These are phyloP conservation scores for Cladophialophora immunda DNA, from an alignment of 2,329 filamentous ascomycete genomes.

Conservation along the genomic window DNA sequence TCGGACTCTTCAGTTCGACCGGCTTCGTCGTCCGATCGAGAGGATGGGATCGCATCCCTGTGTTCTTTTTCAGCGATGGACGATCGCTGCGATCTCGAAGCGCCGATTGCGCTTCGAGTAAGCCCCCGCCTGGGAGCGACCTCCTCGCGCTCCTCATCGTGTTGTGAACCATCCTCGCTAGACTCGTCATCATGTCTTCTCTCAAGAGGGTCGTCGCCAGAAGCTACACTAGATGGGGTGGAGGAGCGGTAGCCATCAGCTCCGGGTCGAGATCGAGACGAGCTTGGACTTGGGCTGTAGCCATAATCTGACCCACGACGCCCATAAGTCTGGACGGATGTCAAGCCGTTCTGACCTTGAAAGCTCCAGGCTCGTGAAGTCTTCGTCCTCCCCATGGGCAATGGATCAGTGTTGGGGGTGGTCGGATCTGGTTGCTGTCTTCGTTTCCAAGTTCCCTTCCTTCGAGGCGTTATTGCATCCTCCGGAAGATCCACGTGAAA, in stretches of 20 bases:
- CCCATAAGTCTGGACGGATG: constrained; percentile 32
- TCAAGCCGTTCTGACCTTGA: constrained; percentile 25
- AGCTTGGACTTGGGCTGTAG: constrained; percentile 27
- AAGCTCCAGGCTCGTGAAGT: constrained; percentile 37
- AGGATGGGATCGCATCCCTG: neutral
- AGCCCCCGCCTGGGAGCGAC: neutral
- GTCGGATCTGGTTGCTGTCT: constrained; percentile 60
- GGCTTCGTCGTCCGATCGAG: neutral
- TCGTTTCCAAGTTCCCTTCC: constrained; percentile 74
- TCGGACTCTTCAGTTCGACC: neutral
- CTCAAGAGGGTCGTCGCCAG: constrained; percentile 31
- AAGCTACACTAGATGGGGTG: constrained; percentile 37
- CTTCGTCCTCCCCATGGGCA: constrained; percentile 31
- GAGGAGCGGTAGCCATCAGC: constrained; percentile 23
- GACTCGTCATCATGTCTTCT: constrained; percentile 19
- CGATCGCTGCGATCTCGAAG: neutral
- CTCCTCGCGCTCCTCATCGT: constrained; percentile 5
- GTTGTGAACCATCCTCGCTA: constrained; percentile 18
- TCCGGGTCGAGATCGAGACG: constrained; percentile 27
- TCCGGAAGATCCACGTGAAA: constrained; percentile 80
- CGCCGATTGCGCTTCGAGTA: neutral
- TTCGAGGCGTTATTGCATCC: constrained; percentile 69
- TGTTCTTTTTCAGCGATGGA: too few relatives aligned
- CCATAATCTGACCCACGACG: constrained; percentile 38
- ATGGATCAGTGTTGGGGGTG: constrained; percentile 33